Evolutionary conservation across 179 eudicot species (phyloP).

Genomic region (Beta corolliflora): DNA sequence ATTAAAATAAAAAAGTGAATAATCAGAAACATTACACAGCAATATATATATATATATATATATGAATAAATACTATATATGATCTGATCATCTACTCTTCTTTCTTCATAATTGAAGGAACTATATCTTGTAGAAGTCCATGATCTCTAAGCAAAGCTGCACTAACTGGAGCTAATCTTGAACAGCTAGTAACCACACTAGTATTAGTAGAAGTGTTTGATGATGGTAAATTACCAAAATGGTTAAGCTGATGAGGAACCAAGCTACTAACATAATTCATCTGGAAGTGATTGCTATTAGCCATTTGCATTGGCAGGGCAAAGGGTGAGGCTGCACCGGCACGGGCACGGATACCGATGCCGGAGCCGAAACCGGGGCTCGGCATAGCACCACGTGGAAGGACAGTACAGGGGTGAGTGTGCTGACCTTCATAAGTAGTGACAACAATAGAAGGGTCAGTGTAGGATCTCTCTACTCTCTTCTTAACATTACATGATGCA

Average conservation of each 20-base stretch:
- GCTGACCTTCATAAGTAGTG: conserved; percentile 51
- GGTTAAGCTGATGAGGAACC: conserved; percentile 18
- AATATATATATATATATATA: neutral
- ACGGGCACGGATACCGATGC: conserved; percentile 1
- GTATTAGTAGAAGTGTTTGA: neutral
- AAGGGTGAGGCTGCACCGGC: conserved; percentile 24
- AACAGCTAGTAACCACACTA: neutral
- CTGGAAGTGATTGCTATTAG: conserved; percentile 6
- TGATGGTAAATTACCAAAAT: conserved; percentile 8
- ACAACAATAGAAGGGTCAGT: conserved; percentile 46
- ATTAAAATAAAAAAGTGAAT: neutral
- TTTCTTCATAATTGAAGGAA: conserved; percentile 33
- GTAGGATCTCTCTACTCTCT: conserved; percentile 49
- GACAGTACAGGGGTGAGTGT: conserved; percentile 42
- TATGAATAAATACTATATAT: neutral
- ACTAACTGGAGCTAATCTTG: conserved; percentile 16
- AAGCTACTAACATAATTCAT: conserved; percentile 17
- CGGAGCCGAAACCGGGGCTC: conserved; percentile 11
- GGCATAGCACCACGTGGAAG: conserved; percentile 32
- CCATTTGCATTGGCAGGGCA: conserved; percentile 28
- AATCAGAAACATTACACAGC: neutral
- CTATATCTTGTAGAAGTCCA: conserved; percentile 55
- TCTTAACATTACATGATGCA: conserved; percentile 49
- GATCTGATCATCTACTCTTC: conserved; percentile 20
- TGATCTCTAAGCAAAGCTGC: conserved; percentile 33